Evolutionary conservation across 2,329 filamentous ascomycete genomes (phyloP), one percentile per base, ranked within the genome.

Genomic region (Diaporthe vaccinii): DNA sequence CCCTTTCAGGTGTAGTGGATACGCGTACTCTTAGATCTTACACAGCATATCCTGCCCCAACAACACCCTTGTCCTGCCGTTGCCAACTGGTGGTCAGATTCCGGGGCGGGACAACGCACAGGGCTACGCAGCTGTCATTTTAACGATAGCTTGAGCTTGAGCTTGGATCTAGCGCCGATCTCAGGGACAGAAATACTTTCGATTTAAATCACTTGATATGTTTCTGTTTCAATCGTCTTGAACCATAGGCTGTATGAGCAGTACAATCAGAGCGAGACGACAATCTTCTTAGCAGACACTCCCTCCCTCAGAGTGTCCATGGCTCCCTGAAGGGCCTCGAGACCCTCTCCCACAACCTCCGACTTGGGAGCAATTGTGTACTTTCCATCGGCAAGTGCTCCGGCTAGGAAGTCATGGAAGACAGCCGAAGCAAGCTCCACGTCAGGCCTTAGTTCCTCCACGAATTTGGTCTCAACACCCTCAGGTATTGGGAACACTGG

Each of bases 281-380:
- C 85, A 34, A 87, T 36, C 78, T 87, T 88, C 78, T 82, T 82
- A 2, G 83, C 86, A 10, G 84, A 85, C 2, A 87, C 83, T 3
- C 85, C 85, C 65, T 83, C 81, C 55, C 76, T 81, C 5, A 84
- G 77, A 0, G 82, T 39, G 77, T 86, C 82, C 41, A 87, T 74
- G 0, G 81, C 86, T 9, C 81, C 82, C 72, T 88, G 85, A 2
- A 87, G 79, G 51, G 79, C 82, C 62, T 84, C 84, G 25, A 88
- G 76, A 14, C 87, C 86, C 5, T 84, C 80, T 5, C 85, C 84
- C 0, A 85, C 81, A 53, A 87, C 77, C 34, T 81, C 58, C 1
- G 85, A 82, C 53, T 83, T 80, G 1, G 87, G 86, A 51, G 83
- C 83, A 6, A 84, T 80, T 17, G 81, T 79, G 72, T 84, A 85